Evolutionary conservation across 805 yeast genomes (phyloP), one percentile per base, ranked within the genome.

Genomic region (Alloascoidea africana): DNA sequence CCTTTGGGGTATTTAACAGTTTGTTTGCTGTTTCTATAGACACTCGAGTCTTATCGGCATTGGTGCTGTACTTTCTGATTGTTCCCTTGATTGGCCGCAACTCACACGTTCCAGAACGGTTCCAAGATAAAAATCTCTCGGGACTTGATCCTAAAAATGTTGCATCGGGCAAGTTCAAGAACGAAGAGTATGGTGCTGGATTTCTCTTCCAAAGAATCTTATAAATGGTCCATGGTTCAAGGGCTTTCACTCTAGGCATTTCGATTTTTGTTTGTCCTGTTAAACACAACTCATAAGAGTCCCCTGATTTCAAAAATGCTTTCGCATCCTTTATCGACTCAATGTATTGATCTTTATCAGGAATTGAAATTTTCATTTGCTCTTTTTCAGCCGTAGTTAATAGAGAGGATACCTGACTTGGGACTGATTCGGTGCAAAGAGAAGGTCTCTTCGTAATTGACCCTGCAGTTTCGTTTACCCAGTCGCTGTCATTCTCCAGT

Each of bases 11-110:
- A 38, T 76, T 70, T 35, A 89, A 58, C 15, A 85, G 68, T 30
- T 56, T 53, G 2, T 73, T 62, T 0, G 96, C 97, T 23, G 59
- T 59, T 23, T 63, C 77, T 5, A 62, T 47, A 4, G 70, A 64
- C 60, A 80, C 65, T 0, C n/a, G n/a, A n/a, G n/a, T n/a, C n/a
- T n/a, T n/a, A n/a, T n/a, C n/a, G n/a, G n/a, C n/a, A n/a, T 58
- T 68, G 0, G 65, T 59, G 0, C 70, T 58, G 46, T 84, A 85
- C 46, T 66, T n/a, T n/a, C n/a, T 73, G 2, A 91, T 95, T 0
- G 99, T 91, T 3, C 99, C 99, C 54, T 91, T 91, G 40, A 91
- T 91, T 1, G 99, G 99, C 39, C 97, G 65, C 51, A 91, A 65
- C 55, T 91, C 94, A 41, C 91, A 80, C 16, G 44, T 45, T 0